Evolutionary conservation across 768 basidiomycete genomes (phyloP).

Genomic region (Boletus rufocinnamomeus): DNA sequence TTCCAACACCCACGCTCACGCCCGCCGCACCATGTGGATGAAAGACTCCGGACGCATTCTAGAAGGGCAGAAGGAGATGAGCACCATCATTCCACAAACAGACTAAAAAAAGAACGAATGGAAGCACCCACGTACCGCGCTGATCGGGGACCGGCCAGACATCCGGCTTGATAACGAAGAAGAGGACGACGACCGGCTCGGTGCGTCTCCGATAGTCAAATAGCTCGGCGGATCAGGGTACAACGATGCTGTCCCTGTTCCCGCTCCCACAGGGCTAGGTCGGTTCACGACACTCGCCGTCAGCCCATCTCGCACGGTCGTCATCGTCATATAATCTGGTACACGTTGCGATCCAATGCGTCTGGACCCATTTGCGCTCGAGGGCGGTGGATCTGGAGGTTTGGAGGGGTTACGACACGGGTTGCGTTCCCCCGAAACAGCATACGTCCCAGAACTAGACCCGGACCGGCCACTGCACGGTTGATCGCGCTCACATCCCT

Average conservation of each 20-base stretch:
- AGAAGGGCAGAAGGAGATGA: conserved; percentile 4
- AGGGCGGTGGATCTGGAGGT: conserved; percentile 12
- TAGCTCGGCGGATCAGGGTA: conserved; percentile 29
- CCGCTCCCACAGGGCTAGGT: conserved; percentile 16
- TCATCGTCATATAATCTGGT: conserved; percentile 38
- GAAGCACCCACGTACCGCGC: conserved; percentile 19
- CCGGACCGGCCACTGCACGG: conserved; percentile 23
- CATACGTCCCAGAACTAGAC: conserved; percentile 22
- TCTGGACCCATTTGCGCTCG: conserved; percentile 7
- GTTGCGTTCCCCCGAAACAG: conserved; percentile 39
- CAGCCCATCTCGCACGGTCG: conserved; percentile 30
- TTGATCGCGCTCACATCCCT: conserved; percentile 33
- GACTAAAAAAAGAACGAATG: neutral
- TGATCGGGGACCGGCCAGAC: conserved; percentile 35
- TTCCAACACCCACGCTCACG: conserved; percentile 9
- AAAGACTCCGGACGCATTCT: conserved; percentile 31
- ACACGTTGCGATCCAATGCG: conserved; percentile 28
- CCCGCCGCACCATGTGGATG: conserved; percentile 19
- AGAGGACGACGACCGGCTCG: conserved; percentile 36
- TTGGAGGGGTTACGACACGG: conserved; percentile 17
- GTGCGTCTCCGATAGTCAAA: conserved; percentile 24
- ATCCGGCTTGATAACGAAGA: conserved; percentile 36
- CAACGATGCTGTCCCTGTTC: conserved; percentile 14
- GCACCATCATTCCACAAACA: conserved; percentile 1
- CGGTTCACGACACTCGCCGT: conserved; percentile 26